Evolutionary conservation across 768 basidiomycete genomes (phyloP).

Genomic region (Leccinum obscurum): DNA sequence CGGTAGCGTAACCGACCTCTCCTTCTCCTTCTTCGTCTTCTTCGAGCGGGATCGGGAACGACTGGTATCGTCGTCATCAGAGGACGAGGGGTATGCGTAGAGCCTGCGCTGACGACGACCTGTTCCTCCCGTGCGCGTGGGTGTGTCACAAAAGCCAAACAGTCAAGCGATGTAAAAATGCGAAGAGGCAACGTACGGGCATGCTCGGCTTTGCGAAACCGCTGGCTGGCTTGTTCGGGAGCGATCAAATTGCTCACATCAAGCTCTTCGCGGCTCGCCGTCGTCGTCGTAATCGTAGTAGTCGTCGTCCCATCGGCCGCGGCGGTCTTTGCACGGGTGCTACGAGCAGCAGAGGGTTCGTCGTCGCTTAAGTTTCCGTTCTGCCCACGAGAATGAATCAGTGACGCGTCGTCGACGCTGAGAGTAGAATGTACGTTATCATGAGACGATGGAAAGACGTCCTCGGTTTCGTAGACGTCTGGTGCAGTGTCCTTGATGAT

Average conservation of each 20-base stretch:
- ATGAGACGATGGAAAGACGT: constrained; percentile 57
- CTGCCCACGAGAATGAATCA: constrained; percentile 34
- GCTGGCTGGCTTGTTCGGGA: constrained; percentile 66
- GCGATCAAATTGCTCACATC: constrained; percentile 65
- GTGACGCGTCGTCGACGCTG: not conserved
- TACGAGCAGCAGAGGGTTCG: constrained; percentile 45
- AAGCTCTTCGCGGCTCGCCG: constrained; percentile 59
- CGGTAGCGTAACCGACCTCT: constrained; percentile 46
- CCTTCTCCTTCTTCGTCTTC: constrained; percentile 26
- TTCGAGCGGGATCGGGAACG: constrained; percentile 35
- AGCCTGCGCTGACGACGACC: constrained; percentile 55
- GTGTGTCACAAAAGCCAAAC: not conserved
- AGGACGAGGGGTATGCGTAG: constrained; percentile 68
- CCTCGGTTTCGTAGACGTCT: constrained; percentile 92
- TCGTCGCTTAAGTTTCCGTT: constrained; percentile 69
- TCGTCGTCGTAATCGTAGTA: not conserved
- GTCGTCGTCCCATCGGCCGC: constrained; percentile 35
- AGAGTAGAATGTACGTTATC: constrained; percentile 40
- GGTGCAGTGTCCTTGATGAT: constrained; percentile 76
- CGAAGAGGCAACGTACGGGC: constrained; percentile 38
- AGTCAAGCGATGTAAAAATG: no score
- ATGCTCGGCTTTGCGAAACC: constrained; percentile 72
- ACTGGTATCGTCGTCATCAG: constrained; percentile 50
- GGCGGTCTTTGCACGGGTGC: constrained; percentile 29
- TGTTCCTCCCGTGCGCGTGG: not conserved